Base-by-base conservation (phyloP, 345 rosid species). In the Sonneratia caseolaris region DNA sequence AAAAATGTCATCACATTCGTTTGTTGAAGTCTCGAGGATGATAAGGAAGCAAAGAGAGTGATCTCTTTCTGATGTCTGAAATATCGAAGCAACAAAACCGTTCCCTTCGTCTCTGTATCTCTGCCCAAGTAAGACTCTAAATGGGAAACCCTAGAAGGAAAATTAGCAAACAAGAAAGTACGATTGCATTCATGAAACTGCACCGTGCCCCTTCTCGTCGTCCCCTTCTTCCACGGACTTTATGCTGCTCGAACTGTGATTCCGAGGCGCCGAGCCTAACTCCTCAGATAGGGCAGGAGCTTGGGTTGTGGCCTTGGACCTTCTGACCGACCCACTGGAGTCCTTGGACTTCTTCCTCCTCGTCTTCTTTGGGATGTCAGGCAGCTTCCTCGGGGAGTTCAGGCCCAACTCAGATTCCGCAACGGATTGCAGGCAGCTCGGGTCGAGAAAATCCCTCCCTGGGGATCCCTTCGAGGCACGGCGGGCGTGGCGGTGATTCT, bases 301-400 rank as follows among this genome's bases (percentile, higher is more conserved):
- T n/a, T 61, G 73, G 14, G 5, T 59, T 21, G 15, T 15, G 15
- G 38, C 62, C 73, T 70, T 70, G 0, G 82, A 84, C 77, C 82
- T 81, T 0, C 84, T 45, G 35, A 86, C 79, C 0, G 82, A 87
- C 0, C 32, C 74, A 0, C 78, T 10, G 15, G 51, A 71, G 15
- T 87, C 95, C 65, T 84, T 87, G 1, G 84, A 78, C 74, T 86
- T 87, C 81, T 83, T 87, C 72, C 82, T 80, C 71, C 81, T 74
- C 0, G 84, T 74, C 69, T 81, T 89, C 75, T 86, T 89, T 0
- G 87, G 83, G 22, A 72, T 35, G 48, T 75, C 87, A 0, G 68
- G 75, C 45, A 45, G 43, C 53, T 78, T 5, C 67, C 72, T 14
- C 75, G 70, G 37, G 74, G 74, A 51, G 78, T 68, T 24, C 62